These are phyloP conservation scores for Carex scoparia DNA, from an alignment of 176 grass and related monocot genomes.

Conservation along the genomic window DNA sequence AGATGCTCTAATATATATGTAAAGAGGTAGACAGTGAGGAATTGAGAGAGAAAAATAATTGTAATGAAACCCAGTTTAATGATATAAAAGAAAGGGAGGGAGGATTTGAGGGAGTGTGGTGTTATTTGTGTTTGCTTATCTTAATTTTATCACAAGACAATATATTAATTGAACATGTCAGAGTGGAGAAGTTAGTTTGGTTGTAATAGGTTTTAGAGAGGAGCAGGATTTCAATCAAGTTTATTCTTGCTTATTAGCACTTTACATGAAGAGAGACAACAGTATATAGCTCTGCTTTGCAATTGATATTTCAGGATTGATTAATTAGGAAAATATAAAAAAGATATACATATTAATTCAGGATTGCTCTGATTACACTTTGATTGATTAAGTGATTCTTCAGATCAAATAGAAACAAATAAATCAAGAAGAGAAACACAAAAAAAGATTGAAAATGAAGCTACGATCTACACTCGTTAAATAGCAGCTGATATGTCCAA, in stretches of 20 bases:
- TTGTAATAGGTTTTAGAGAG: background rate
- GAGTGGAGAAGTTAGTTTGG: background rate
- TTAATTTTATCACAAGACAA: background rate
- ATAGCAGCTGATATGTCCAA: slow-evolving; percentile 10
- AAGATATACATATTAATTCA: background rate
- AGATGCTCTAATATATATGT: no score
- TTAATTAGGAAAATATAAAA: background rate
- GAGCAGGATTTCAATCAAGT: background rate
- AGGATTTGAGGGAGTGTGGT: no score
- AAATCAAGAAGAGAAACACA: background rate
- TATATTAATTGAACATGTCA: background rate
- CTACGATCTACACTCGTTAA: slow-evolving; percentile 2
- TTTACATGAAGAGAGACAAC: background rate
- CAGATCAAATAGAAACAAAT: slow-evolving; percentile 11
- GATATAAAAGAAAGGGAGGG: no score
- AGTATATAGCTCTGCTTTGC: background rate
- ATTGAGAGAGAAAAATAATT: no score
- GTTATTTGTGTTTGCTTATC: no score
- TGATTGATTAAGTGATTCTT: background rate
- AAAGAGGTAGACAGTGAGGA: no score
- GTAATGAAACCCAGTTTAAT: no score
- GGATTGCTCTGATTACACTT: slow-evolving; percentile 5
- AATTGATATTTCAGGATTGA: background rate
- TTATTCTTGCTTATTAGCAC: background rate
- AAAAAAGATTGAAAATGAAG: background rate